Evolutionary conservation across 371 early-diverging fungal genomes (phyloP).

Genomic region (Mortierella sp.): DNA sequence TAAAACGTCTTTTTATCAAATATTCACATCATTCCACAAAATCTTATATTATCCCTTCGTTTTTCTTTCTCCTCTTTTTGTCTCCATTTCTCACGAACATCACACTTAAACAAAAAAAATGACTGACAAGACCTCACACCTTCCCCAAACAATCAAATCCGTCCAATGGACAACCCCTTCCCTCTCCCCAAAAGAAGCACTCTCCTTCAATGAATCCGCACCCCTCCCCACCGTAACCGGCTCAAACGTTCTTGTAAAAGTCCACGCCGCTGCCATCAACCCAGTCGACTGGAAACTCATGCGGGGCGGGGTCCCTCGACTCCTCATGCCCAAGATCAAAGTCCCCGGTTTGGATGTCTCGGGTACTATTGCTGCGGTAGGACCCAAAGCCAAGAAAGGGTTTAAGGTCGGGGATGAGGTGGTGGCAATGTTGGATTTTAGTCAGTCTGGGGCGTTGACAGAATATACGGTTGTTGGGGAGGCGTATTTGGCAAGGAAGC

Average conservation of each 20-base stretch:
- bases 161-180: slow-evolving; percentile 50
- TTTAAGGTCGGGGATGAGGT: slow-evolving; percentile 60
- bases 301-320: slow-evolving; percentile 31
- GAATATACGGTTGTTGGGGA: slow-evolving; percentile 48
- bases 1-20: background rate
- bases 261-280: slow-evolving; percentile 73
- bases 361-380: slow-evolving; percentile 55
- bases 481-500: slow-evolving; percentile 47
- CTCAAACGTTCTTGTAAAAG: slow-evolving; percentile 65
- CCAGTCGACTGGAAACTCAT: slow-evolving; percentile 73
- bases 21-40: background rate
- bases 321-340: slow-evolving; percentile 32
- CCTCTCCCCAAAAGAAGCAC: slow-evolving; percentile 23
- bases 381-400: slow-evolving; percentile 39
- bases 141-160: slow-evolving; percentile 61
- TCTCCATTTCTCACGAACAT: background rate
- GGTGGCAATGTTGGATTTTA: slow-evolving; percentile 40
- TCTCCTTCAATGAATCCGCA: slow-evolving; percentile 29
- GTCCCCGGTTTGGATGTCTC: slow-evolving; percentile 58
- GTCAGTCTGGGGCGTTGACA: slow-evolving; percentile 32
- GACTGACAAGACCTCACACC: slow-evolving; percentile 32
- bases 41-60: background rate
- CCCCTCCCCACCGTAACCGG: slow-evolving; percentile 45
- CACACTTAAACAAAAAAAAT: slow-evolving; percentile 16
- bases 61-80: background rate